Percentiles rank a stretch among this genome's conserved stretches.
These are phyloP conservation scores for Medicago lupulina DNA, from an alignment of 306 rosid genomes.

Conservation along the genomic window DNA sequence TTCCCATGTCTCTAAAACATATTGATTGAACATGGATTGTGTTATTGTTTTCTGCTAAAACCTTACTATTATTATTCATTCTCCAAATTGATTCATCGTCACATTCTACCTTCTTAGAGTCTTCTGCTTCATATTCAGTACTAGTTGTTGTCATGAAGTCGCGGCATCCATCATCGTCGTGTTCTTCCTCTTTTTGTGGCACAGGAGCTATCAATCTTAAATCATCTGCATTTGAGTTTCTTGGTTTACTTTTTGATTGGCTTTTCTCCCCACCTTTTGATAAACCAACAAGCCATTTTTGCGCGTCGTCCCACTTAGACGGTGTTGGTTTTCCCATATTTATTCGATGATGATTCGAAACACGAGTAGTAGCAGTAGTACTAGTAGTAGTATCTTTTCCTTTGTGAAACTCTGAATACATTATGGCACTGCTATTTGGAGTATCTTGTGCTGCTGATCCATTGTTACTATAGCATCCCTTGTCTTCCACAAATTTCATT, in stretches of 20 bases:
- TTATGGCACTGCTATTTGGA: slow-evolving; percentile 50
- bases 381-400: slow-evolving; percentile 45
- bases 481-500: slow-evolving; percentile 89
- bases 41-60: slow-evolving; percentile 40
- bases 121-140: slow-evolving; percentile 46
- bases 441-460: slow-evolving; percentile 56
- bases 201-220: slow-evolving; percentile 88
- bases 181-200: slow-evolving; percentile 74
- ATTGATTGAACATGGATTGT: slow-evolving; percentile 62
- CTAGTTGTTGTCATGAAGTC: slow-evolving; percentile 5
- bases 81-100: slow-evolving; percentile 76
- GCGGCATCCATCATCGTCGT: not conserved
- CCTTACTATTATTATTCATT: slow-evolving; percentile 54
- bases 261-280: slow-evolving; percentile 83
- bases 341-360: slow-evolving; percentile 60
- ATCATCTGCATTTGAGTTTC: slow-evolving; percentile 96
- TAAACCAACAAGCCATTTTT: slow-evolving; percentile 91
- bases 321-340: slow-evolving; percentile 85
- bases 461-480: slow-evolving; percentile 63
- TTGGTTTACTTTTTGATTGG: slow-evolving; percentile 72
- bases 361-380: slow-evolving; percentile 33
- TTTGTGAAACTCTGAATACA: slow-evolving; percentile 77
- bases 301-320: slow-evolving; percentile 98
- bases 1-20: slow-evolving; percentile 96
- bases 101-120: slow-evolving; percentile 80